phyloP scores from a whole-genome alignment of 192 early-diverging fungal species.

The Haplosporangium gracile region DNA sequence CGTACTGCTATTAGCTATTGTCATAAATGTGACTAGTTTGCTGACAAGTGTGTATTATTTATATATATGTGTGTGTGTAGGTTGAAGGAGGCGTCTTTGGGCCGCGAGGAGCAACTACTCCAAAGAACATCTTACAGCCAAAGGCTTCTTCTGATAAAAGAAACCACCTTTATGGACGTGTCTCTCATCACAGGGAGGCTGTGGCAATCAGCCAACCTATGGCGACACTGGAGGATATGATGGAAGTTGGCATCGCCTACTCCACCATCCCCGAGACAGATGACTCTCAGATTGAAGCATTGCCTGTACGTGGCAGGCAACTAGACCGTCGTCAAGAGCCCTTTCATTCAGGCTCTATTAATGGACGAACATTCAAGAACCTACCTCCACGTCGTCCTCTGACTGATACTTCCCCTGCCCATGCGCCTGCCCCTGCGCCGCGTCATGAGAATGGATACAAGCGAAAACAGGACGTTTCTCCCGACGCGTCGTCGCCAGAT shows the following conservation, averaged over 20 bases:
- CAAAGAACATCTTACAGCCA: conserved; percentile 26
- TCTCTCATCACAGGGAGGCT: background rate
- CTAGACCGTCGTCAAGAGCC: background rate
- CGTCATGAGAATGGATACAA: background rate
- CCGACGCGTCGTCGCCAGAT: background rate
- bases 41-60: background rate
- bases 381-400: background rate
- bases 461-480: conserved; percentile 4
- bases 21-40: background rate
- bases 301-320: background rate
- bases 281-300: background rate
- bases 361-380: background rate
- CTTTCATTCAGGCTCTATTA: background rate
- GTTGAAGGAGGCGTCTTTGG: conserved; percentile 33
- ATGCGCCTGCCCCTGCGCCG: background rate
- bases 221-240: conserved; percentile 26
- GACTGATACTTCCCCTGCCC: background rate
- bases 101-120: conserved; percentile 10
- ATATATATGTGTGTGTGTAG: background rate
- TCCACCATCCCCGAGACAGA: conserved; percentile 12
- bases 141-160: conserved; percentile 13
- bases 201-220: conserved; percentile 25
- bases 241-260: conserved; percentile 14
- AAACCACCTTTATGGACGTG: conserved; percentile 28
- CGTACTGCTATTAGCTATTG: background rate